Conservation (phyloP, 2,329 filamentous ascomycete genomes). For the Botryosphaeria dothidea region DNA sequence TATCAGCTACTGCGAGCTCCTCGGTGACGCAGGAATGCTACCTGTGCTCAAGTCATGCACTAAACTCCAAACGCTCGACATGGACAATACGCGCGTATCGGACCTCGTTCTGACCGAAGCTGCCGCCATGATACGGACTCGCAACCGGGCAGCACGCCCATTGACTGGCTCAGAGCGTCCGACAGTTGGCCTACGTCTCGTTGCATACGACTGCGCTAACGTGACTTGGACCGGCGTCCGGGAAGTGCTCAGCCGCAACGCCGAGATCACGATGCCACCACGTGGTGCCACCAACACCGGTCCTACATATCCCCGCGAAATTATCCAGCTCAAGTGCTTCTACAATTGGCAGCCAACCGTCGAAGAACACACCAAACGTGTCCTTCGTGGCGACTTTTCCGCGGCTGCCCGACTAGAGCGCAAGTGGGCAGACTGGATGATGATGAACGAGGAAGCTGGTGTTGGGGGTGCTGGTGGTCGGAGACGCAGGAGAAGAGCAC, state of each 20-base stretch:
- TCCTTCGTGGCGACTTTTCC: constrained; percentile 72
- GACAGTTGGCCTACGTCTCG: constrained; percentile 67
- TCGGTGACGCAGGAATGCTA: constrained; percentile 82
- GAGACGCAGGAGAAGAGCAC: constrained; percentile 71
- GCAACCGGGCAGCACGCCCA: constrained; percentile 51
- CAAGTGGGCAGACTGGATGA: constrained; percentile 95
- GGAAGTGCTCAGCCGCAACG: constrained; percentile 83
- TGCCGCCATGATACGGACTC: constrained; percentile 72
- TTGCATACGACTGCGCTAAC: constrained; percentile 88
- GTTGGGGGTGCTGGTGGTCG: constrained; percentile 64
- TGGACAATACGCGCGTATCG: constrained; percentile 92
- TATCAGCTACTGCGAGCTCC: constrained; percentile 83
- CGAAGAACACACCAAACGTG: constrained; percentile 86
- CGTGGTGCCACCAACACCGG: constrained; percentile 28
- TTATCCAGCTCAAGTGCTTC: constrained; percentile 88
- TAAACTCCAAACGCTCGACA: constrained; percentile 69
- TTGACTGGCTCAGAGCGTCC: constrained; percentile 33
- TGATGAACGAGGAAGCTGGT: constrained; percentile 81
- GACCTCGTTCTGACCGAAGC: constrained; percentile 85
- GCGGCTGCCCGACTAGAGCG: constrained; percentile 78
- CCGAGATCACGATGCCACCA: constrained; percentile 63
- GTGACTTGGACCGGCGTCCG: constrained; percentile 91
- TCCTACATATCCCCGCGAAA: constrained; percentile 69
- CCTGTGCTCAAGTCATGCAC: constrained; percentile 76
- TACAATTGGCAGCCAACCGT: constrained; percentile 95